phyloP scores from a whole-genome alignment of 2,329 filamentous ascomycete genomes.

The Aspergillus amoenus region DNA sequence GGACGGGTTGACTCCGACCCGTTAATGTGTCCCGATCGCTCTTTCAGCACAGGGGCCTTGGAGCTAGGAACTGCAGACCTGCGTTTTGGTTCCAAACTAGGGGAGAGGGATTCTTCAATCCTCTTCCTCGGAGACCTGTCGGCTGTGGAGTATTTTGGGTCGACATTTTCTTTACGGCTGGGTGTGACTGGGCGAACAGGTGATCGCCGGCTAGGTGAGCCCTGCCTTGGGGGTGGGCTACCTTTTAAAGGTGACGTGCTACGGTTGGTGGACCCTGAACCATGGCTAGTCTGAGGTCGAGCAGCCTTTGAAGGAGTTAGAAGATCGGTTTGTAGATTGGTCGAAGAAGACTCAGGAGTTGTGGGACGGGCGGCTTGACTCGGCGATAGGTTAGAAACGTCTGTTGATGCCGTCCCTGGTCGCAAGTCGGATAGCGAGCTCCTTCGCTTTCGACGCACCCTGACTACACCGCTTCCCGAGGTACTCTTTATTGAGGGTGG shows the following conservation, averaged over 20 bases:
- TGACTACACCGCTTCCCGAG: conserved; percentile 42
- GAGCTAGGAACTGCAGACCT: conserved; percentile 48
- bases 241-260: conserved; percentile 33
- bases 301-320: conserved; percentile 30
- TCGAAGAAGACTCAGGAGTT: conserved; percentile 29
- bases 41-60: conserved; percentile 32
- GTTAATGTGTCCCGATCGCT: conserved; percentile 32
- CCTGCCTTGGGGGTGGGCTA: conserved; percentile 28
- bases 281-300: conserved; percentile 31
- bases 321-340: conserved; percentile 26
- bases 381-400: conserved; percentile 44
- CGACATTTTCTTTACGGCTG: conserved; percentile 42
- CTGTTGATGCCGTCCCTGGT: conserved; percentile 60
- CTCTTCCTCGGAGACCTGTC: conserved; percentile 36
- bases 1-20: conserved; percentile 32
- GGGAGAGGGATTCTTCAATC: conserved; percentile 33
- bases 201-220: conserved; percentile 33
- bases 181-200: conserved; percentile 35
- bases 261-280: conserved; percentile 29
- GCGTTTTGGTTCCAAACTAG: conserved; percentile 41
- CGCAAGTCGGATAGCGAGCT: conserved; percentile 89
- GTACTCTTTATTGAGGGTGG: conserved; percentile 52
- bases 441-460: conserved; percentile 73
- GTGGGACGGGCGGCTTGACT: conserved; percentile 38
- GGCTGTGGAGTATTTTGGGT: conserved; percentile 31